Percentiles rank a stretch among this genome's conserved stretches.
phyloP scores from a whole-genome alignment of 371 early-diverging fungal genomes.

The Lichtheimia hyalospora region DNA sequence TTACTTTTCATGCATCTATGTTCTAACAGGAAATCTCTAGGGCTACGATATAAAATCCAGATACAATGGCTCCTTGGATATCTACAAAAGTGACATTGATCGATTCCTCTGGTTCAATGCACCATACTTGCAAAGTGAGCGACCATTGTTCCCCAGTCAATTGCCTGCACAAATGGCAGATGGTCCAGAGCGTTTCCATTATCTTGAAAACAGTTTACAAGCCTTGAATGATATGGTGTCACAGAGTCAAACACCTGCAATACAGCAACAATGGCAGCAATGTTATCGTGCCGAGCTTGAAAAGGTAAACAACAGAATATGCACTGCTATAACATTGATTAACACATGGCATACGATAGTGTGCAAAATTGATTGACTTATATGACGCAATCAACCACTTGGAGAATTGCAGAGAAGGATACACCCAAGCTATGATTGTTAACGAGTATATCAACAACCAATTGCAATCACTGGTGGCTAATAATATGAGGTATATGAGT shows the following conservation, averaged over 20 bases:
- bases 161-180: conserved; percentile 11
- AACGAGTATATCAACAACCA: conserved; percentile 13
- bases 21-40: not conserved
- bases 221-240: not conserved
- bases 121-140: conserved; percentile 12
- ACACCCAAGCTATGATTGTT: conserved; percentile 19
- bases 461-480: conserved; percentile 8
- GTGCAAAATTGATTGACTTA: conserved; percentile 5
- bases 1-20: not conserved
- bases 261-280: not conserved
- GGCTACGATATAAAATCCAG: not conserved
- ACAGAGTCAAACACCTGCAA: not conserved
- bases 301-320: conserved; percentile 10
- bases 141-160: conserved; percentile 15
- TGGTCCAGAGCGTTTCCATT: conserved; percentile 7
- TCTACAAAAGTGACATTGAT: conserved; percentile 5
- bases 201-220: conserved; percentile 3
- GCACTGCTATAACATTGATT: not conserved
- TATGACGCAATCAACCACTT: conserved; percentile 13
- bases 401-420: conserved; percentile 22
- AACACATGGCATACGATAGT: conserved; percentile 3
- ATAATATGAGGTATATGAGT: conserved; percentile 5
- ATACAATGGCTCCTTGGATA: not conserved
- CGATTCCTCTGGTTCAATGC: conserved; percentile 30
- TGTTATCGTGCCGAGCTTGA: conserved; percentile 6